These are phyloP conservation scores for Trichoderma sp. DNA, from an alignment of 2,329 filamentous ascomycete species.

Conservation along the genomic window DNA sequence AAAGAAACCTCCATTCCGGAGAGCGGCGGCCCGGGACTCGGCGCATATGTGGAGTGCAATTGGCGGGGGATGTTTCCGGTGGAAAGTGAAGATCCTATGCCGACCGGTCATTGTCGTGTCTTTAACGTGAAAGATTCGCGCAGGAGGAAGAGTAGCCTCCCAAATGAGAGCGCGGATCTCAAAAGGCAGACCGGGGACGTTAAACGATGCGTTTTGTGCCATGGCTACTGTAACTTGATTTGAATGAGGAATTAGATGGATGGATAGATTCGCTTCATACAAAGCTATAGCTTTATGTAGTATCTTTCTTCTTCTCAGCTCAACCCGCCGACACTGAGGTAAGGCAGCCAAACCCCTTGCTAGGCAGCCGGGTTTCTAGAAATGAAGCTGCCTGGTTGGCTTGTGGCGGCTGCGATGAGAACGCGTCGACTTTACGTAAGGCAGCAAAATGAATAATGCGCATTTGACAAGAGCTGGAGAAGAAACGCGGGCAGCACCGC, in stretches of 20 bases:
- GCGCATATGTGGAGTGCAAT: constrained; percentile 26
- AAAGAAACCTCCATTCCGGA: constrained; percentile 30
- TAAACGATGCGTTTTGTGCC: constrained; percentile 5
- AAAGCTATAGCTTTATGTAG: not conserved
- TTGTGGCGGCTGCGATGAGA: not conserved
- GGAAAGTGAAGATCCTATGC: constrained; percentile 25
- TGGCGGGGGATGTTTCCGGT: constrained; percentile 26
- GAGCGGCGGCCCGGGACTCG: constrained; percentile 30
- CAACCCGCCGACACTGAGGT: not conserved
- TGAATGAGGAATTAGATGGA: not conserved
- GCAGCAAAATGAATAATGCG: constrained; percentile 1
- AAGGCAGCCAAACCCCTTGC: not conserved
- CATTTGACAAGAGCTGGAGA: not conserved
- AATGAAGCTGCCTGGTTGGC: constrained; percentile 13
- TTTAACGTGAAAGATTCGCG: constrained; percentile 34
- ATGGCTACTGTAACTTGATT: not conserved
- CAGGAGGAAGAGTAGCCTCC: constrained; percentile 28
- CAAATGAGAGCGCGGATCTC: constrained; percentile 34
- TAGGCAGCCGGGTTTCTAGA: not conserved
- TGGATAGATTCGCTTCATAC: not conserved
- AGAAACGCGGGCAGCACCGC: not conserved
- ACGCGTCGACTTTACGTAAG: constrained; percentile 5
- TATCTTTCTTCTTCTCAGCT: not conserved
- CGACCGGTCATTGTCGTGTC: constrained; percentile 6
- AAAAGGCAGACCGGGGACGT: constrained; percentile 25